phyloP scores from a whole-genome alignment of 306 rosid genomes.

The Heteromeles arbutifolia region DNA sequence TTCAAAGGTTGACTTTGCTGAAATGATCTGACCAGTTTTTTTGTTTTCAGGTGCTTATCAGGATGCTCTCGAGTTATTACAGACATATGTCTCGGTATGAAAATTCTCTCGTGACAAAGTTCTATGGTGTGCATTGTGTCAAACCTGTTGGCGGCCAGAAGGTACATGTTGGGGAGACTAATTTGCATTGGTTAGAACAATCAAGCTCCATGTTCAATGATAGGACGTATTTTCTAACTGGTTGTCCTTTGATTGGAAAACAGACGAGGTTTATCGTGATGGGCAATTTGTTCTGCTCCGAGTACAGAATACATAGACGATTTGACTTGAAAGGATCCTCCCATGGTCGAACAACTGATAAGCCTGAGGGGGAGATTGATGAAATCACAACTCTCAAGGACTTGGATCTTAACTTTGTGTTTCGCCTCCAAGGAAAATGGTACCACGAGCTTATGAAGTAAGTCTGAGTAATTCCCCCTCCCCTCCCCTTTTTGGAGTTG shows the following conservation, averaged over 20 bases:
- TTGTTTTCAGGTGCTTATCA: slow-evolving; percentile 66
- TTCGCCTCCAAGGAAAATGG: slow-evolving; percentile 61
- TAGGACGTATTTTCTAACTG: background rate
- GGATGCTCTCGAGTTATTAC: slow-evolving; percentile 88
- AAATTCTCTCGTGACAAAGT: slow-evolving; percentile 85
- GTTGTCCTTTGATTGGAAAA: slow-evolving; percentile 16
- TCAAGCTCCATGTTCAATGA: background rate
- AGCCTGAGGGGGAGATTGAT: slow-evolving; percentile 77
- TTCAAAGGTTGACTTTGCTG: background rate
- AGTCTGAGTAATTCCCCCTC: slow-evolving; percentile 11
- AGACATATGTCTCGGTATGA: slow-evolving; percentile 59
- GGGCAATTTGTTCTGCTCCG: slow-evolving; percentile 98
- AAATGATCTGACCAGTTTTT: slow-evolving; percentile 2
- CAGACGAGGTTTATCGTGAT: slow-evolving; percentile 98
- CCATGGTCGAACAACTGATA: slow-evolving; percentile 81
- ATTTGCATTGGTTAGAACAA: background rate
- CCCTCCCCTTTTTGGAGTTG: background rate
- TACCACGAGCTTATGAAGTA: slow-evolving; percentile 70
- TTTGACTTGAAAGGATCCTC: slow-evolving; percentile 96
- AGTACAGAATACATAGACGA: slow-evolving; percentile 84
- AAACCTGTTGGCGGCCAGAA: slow-evolving; percentile 91
- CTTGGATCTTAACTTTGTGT: slow-evolving; percentile 87
- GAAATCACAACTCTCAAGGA: slow-evolving; percentile 98
- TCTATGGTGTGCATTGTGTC: slow-evolving; percentile 94
- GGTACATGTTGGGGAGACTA: slow-evolving; percentile 32